Conservation (phyloP, 2,329 filamentous ascomycete species). For the Alternaria alternata region DNA sequence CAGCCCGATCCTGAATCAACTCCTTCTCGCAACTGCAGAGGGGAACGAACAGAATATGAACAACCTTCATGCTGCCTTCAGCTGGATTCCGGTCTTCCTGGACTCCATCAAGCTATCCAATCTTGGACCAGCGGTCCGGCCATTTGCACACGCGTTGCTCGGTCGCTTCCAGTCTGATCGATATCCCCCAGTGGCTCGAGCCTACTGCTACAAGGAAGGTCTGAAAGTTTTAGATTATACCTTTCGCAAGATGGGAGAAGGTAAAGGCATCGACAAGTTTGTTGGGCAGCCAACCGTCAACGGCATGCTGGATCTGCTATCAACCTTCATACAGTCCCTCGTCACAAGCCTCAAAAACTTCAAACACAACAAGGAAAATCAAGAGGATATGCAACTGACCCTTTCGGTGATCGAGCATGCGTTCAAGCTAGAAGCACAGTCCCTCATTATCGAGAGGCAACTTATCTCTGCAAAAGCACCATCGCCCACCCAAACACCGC, state of each 20-base stretch:
- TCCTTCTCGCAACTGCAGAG: conserved; percentile 61
- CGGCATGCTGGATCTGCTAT: conserved; percentile 70
- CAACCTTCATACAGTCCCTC: conserved; percentile 62
- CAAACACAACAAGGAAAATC: conserved; percentile 30
- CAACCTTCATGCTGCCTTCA: conserved; percentile 70
- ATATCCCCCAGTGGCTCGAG: conserved; percentile 66
- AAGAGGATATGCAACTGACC: conserved; percentile 57
- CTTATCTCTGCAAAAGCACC: conserved; percentile 68
- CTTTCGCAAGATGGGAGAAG: conserved; percentile 45
- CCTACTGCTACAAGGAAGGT: conserved; percentile 70
- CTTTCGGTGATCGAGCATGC: conserved; percentile 72
- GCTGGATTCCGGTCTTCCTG: conserved; percentile 82
- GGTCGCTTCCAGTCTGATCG: conserved; percentile 65
- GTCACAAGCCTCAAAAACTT: conserved; percentile 44
- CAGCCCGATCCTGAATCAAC: conserved; percentile 70
- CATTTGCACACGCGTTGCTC: conserved; percentile 79
- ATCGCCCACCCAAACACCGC: conserved; percentile 70
- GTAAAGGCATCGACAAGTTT: conserved; percentile 44
- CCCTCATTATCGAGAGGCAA: conserved; percentile 72
- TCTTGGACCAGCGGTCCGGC: conserved; percentile 79
- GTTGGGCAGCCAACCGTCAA: conserved; percentile 56
- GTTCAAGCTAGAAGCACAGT: conserved; percentile 75
- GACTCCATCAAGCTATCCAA: conserved; percentile 78
- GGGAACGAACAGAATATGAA: conserved; percentile 62
- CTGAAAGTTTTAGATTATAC: conserved; percentile 47